Conservation (phyloP, 352 stramenopile genomes). For the Phytophthora hibernalis region DNA sequence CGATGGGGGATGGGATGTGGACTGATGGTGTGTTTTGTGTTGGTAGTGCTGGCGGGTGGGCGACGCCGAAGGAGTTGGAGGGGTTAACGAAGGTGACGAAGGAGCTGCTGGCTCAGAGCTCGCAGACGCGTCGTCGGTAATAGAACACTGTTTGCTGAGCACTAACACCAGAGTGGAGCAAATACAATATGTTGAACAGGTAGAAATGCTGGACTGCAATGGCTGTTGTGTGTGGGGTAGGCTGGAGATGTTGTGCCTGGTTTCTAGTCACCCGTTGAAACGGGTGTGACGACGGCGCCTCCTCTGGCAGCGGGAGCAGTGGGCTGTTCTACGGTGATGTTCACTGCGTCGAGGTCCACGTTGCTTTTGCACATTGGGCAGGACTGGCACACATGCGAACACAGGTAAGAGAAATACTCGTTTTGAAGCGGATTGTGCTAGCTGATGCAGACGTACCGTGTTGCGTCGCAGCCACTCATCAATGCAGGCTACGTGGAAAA, state of each 20-base stretch:
- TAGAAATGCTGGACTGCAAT: not conserved
- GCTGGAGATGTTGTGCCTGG: not conserved
- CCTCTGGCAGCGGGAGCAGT: constrained; percentile 4
- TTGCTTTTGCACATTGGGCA: constrained; percentile 88
- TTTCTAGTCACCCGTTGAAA: constrained; percentile 18
- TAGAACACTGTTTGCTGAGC: constrained; percentile 11
- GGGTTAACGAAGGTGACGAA: constrained; percentile 66
- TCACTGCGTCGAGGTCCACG: constrained; percentile 61
- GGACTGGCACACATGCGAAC: constrained; percentile 40
- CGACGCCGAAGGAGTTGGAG: constrained; percentile 67
- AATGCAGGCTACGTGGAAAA: constrained; percentile 92
- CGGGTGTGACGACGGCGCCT: constrained; percentile 56
- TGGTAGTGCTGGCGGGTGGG: constrained; percentile 65
- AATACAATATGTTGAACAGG: constrained; percentile 30
- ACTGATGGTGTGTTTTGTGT: constrained; percentile 22
- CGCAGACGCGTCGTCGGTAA: constrained; percentile 36
- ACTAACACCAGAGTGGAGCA: not conserved
- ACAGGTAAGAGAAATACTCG: not conserved
- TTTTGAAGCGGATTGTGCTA: not conserved
- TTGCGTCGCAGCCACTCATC: constrained; percentile 89
- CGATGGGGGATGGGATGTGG: not conserved
- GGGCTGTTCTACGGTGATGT: constrained; percentile 45
- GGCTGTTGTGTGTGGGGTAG: constrained; percentile 1
- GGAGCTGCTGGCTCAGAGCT: constrained; percentile 63
- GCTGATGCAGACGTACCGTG: constrained; percentile 63